These are phyloP conservation scores for Picea sitchensis DNA, from an alignment of 75 land plant species.

Conservation along the genomic window DNA sequence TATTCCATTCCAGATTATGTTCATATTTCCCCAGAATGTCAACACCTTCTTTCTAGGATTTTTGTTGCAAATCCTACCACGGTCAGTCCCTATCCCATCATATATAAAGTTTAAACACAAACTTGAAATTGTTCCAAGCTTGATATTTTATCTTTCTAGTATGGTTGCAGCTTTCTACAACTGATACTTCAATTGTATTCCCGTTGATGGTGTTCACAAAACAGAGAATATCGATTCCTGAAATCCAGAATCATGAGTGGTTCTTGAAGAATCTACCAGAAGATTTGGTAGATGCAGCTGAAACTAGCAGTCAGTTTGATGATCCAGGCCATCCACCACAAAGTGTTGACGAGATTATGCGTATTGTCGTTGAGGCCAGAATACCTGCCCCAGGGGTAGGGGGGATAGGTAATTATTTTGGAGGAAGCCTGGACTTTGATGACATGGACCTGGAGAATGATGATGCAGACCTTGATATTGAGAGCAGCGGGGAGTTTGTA, in stretches of 20 bases:
- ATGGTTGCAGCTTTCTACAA: conserved; percentile 15
- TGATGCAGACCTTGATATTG: conserved; percentile 69
- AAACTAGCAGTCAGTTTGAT: conserved; percentile 42
- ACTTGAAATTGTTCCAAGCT: not conserved
- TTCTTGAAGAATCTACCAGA: conserved; percentile 83
- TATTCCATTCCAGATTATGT: conserved; percentile 89
- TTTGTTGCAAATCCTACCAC: conserved; percentile 88
- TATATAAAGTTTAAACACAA: not conserved
- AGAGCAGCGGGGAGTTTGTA: conserved; percentile 85
- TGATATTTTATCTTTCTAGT: conserved; percentile 3
- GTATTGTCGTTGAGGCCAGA: conserved; percentile 73
- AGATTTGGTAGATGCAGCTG: conserved; percentile 65
- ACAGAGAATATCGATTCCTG: conserved; percentile 84
- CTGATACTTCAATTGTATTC: not conserved
- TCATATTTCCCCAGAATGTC: conserved; percentile 82
- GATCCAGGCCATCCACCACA: conserved; percentile 76
- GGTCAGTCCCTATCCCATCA: conserved; percentile 33
- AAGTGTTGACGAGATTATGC: conserved; percentile 75
- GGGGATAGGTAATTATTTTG: conserved; percentile 32
- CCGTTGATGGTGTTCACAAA: not conserved
- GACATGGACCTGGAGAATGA: conserved; percentile 50
- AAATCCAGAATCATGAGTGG: conserved; percentile 84
- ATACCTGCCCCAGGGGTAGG: conserved; percentile 55
- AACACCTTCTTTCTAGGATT: conserved; percentile 81
- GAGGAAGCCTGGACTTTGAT: conserved; percentile 54